phyloP scores from a whole-genome alignment of 2,329 filamentous ascomycete species.

The Decorospora gaudefroyi region DNA sequence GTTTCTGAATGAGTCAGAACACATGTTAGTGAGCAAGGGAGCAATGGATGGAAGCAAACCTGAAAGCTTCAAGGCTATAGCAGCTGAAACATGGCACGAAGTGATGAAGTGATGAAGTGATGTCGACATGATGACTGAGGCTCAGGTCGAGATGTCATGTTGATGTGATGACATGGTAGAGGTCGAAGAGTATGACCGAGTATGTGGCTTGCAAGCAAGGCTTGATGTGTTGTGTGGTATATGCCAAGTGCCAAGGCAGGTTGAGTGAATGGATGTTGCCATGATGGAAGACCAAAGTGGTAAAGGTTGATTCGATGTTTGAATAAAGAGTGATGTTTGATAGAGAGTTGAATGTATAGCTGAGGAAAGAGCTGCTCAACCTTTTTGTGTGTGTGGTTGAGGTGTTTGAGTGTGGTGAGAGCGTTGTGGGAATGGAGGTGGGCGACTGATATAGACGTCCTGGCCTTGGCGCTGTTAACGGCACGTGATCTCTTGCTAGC shows the following conservation, averaged over 20 bases:
- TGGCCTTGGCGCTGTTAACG: conserved; percentile 1
- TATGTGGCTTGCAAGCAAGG: not conserved
- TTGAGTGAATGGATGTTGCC: conserved; percentile 13
- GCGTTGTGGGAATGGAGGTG: conserved; percentile 1
- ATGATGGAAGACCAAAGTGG: conserved; percentile 9
- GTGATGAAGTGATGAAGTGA: not conserved
- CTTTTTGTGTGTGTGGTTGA: not conserved
- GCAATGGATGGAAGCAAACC: not conserved
- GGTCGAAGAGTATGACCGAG: no score
- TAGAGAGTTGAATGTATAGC: not conserved
- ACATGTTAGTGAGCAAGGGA: not conserved
- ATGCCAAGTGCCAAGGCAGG: conserved; percentile 13
- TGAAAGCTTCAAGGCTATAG: conserved; percentile 5
- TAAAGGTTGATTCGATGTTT: conserved; percentile 1
- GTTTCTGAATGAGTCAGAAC: conserved; percentile 4
- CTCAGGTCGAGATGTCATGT: no score
- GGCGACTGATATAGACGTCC: not conserved
- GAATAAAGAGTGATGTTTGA: not conserved
- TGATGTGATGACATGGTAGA: conserved; percentile 1
- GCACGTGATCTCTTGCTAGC: not conserved
- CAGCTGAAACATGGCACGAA: not conserved
- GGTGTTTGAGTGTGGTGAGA: not conserved
- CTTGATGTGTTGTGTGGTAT: not conserved
- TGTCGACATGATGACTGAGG: not conserved
- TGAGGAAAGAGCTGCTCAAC: not conserved